A percentile compares a stretch with the other conserved stretches of the same genome.
These are phyloP conservation scores for Aureobasidium lini DNA, from an alignment of 2,329 filamentous ascomycete species.

Conservation along the genomic window DNA sequence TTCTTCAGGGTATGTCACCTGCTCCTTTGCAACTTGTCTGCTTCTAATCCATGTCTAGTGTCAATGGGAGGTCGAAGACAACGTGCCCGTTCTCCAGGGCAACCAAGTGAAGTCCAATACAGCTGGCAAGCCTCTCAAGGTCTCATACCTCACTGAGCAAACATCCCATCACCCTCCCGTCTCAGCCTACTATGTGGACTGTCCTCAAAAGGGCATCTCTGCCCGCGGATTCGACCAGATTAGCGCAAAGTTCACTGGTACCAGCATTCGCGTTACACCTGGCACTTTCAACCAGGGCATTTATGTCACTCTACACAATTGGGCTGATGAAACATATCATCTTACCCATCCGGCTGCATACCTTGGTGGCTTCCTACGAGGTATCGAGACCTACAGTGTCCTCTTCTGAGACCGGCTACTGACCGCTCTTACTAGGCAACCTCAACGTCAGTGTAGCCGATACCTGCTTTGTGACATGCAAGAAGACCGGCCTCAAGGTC, in stretches of 20 bases:
- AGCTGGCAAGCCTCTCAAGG: conserved; percentile 52
- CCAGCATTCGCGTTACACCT: conserved; percentile 81
- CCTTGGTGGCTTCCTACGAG: conserved; percentile 77
- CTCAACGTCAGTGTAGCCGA: conserved; percentile 87
- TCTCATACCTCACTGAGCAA: conserved; percentile 95
- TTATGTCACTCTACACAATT: conserved; percentile 76
- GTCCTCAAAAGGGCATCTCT: conserved; percentile 79
- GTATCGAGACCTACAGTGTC: conserved; percentile 19
- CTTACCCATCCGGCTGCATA: conserved; percentile 92
- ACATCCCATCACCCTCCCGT: conserved; percentile 97
- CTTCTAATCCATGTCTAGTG: conserved; percentile 48
- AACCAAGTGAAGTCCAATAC: conserved; percentile 26
- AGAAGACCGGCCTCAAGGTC: conserved; percentile 82
- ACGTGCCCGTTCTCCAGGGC: conserved; percentile 51
- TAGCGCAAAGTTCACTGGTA: conserved; percentile 95
- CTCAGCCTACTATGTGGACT: conserved; percentile 90
- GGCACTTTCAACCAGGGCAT: conserved; percentile 94
- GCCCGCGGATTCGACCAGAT: conserved; percentile 93
- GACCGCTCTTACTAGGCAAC: conserved; percentile 42
- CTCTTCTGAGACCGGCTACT: not conserved
- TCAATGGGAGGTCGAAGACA: conserved; percentile 88
- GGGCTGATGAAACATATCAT: conserved; percentile 85
- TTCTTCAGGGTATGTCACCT: conserved; percentile 72
- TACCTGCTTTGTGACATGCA: conserved; percentile 78
- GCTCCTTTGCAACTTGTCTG: not conserved